Percentiles rank a stretch among this genome's conserved stretches.
These are phyloP conservation scores for Ganoderma sinense DNA, from an alignment of 1,284 basidiomycete species.

Conservation along the genomic window DNA sequence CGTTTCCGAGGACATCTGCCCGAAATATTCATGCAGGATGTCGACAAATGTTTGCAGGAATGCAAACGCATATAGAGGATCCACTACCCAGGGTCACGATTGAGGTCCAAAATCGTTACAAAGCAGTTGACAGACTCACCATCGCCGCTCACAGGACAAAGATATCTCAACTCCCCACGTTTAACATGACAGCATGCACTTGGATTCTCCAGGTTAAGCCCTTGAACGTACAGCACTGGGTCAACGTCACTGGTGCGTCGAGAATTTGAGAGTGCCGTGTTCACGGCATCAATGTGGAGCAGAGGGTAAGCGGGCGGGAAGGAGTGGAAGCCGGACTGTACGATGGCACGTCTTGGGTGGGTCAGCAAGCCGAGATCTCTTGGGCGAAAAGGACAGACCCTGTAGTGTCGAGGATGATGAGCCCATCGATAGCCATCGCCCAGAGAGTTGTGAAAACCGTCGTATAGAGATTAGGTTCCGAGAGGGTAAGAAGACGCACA, in stretches of 20 bases:
- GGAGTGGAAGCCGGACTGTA: conserved; percentile 90
- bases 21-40: conserved; percentile 89
- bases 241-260: conserved; percentile 64
- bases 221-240: conserved; percentile 72
- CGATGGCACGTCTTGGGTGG: conserved; percentile 77
- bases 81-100: conserved; percentile 57
- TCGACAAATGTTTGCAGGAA: conserved; percentile 89
- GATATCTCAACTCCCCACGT: conserved; percentile 77
- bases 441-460: not conserved
- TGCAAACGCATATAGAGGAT: conserved; percentile 89
- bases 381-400: conserved; percentile 58
- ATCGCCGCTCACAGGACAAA: conserved; percentile 85
- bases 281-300: conserved; percentile 87
- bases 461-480: not conserved
- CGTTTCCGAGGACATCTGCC: conserved; percentile 71
- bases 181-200: conserved; percentile 86
- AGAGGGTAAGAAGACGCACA: not conserved
- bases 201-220: conserved; percentile 53
- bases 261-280: conserved; percentile 70
- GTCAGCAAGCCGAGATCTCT: conserved; percentile 12
- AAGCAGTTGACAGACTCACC: conserved; percentile 52
- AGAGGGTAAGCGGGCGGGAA: conserved; percentile 82
- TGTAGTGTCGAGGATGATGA: conserved; percentile 86
- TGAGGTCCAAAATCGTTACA: not conserved
- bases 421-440: conserved; percentile 84